Evolutionary conservation across 192 early-diverging fungal species (phyloP).

Genomic region (Coemansia sp.): DNA sequence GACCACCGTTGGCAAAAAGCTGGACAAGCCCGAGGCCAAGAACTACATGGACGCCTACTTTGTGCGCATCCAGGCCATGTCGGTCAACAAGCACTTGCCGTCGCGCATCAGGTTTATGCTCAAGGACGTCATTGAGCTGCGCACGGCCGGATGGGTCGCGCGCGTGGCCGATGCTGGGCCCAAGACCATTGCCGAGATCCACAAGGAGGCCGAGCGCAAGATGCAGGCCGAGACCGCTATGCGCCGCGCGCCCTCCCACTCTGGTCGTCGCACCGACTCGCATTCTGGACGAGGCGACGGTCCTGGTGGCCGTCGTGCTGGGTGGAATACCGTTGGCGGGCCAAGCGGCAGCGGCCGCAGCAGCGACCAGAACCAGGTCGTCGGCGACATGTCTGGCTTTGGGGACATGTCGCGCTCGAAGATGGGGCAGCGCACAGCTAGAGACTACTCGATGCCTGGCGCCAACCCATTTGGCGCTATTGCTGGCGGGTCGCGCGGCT

Average conservation of each 20-base stretch:
- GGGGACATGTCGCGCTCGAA: conserved; percentile 65
- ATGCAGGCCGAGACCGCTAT: conserved; percentile 69
- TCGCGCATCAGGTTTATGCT: conserved; percentile 95
- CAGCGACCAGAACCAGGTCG: conserved; percentile 53
- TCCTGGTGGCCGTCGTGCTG: conserved; percentile 52
- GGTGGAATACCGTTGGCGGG: conserved; percentile 63
- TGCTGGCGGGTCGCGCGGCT: conserved; percentile 53
- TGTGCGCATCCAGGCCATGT: conserved; percentile 73
- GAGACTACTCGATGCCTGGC: conserved; percentile 2
- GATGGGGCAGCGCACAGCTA: conserved; percentile 25
- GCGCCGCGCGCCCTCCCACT: conserved; percentile 61
- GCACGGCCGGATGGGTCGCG: conserved; percentile 72
- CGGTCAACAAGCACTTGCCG: conserved; percentile 61
- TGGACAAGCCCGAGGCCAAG: conserved; percentile 62
- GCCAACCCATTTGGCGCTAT: conserved; percentile 39
- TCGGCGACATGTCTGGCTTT: conserved; percentile 73
- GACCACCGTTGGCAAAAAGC: conserved; percentile 77
- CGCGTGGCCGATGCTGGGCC: conserved; percentile 66
- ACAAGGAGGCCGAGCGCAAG: conserved; percentile 67
- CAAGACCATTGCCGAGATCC: conserved; percentile 91
- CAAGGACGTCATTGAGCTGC: conserved; percentile 80
- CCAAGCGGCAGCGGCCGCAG: conserved; percentile 63
- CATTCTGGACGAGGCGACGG: conserved; percentile 64
- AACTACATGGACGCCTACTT: conserved; percentile 83
- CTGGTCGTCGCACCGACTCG: conserved; percentile 56